Evolutionary conservation across 768 basidiomycete species (phyloP), one percentile per base, ranked within the genome.

Genomic region (Rhizopogon vesiculosus): DNA sequence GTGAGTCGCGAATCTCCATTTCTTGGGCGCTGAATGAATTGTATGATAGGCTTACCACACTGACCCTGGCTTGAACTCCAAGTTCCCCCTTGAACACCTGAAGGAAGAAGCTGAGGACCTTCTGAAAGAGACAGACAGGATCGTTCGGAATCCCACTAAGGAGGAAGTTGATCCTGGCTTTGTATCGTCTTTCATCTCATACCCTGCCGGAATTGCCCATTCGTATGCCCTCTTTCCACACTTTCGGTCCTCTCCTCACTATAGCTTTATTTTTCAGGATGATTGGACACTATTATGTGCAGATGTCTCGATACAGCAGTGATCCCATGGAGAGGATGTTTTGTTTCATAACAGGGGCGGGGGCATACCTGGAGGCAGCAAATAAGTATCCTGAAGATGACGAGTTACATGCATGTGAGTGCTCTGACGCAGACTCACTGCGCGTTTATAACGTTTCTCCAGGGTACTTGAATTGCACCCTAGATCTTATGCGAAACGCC

Each of bases 91-190:
- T 15, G 53, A 51, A 39, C 31, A 55, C 7, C 55, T 66, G 3
- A 53, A 57, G 15, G 57, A 64, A 52, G 58, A 62, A 46, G 65
- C 68, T 1, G 48, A 59, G 10, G 59, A 63, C 9, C 48, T 64
- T 8, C 33, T 61, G 12, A 41, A 51, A 51, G 63, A 63, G 16
- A 48, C 45, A 1, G 42, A 46, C 15, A 31, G 39, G 10, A 45
- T 42, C 16, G 0, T 5, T 5, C 39, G 2, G 28, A 22, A 29
- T 25, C 53, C 45, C 5, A 12, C 15, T 31, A 7, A 3, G 15
- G 19, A 22, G 2, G 31, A 41, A 1, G 44, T 46, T n/a, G 60
- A 61, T 33, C 31, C 31, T 33, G 31, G 31, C 31, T 58, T 25
- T 51, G 7, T 33, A 33, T 54, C 50, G 40, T 46, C 62, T 9